A percentile compares a stretch with the other conserved stretches of the same genome.
phyloP scores from a whole-genome alignment of 495 filamentous ascomycete genomes.

The Aspergillus asperescens region DNA sequence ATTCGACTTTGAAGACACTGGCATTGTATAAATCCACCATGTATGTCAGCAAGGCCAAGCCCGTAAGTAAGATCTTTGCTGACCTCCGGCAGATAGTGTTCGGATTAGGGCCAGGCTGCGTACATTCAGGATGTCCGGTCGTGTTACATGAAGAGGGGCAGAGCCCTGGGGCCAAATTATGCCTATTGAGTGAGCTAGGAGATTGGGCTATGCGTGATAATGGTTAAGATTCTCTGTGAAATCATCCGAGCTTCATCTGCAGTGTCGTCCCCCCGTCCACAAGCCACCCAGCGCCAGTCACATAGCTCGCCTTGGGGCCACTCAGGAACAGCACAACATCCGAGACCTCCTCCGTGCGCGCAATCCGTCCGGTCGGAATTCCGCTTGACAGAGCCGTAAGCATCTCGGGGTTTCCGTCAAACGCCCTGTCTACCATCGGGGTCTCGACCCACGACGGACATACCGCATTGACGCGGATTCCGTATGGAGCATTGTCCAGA shows the following conservation, averaged over 20 bases:
- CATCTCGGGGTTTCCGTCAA: not conserved
- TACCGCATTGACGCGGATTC: constrained; percentile 42
- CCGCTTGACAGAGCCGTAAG: not conserved
- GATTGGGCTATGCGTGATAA: too few species aligned
- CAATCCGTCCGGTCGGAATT: constrained; percentile 33
- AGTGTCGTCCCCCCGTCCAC: constrained; percentile 22
- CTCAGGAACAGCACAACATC: constrained; percentile 40
- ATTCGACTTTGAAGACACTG: too few species aligned
- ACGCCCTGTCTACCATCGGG: constrained; percentile 24
- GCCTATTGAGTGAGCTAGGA: too few species aligned
- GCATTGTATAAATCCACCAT: too few species aligned
- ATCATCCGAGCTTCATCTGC: not conserved
- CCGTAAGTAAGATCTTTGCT: too few species aligned
- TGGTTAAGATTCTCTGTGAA: too few species aligned
- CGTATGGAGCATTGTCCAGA: constrained; percentile 22
- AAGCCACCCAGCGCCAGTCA: constrained; percentile 20
- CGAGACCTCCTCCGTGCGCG: constrained; percentile 34
- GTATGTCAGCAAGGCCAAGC: too few species aligned
- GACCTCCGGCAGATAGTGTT: too few species aligned
- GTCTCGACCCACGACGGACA: constrained; percentile 41
- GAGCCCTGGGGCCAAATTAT: too few species aligned
- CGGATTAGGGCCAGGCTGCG: too few species aligned
- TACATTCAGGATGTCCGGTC: too few species aligned
- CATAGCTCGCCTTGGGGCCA: constrained; percentile 35
- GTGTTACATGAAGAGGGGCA: too few species aligned